Evolutionary conservation across 148 eudicot species (phyloP), one percentile per base, ranked within the genome.

Genomic region (Fagopyrum tataricum): DNA sequence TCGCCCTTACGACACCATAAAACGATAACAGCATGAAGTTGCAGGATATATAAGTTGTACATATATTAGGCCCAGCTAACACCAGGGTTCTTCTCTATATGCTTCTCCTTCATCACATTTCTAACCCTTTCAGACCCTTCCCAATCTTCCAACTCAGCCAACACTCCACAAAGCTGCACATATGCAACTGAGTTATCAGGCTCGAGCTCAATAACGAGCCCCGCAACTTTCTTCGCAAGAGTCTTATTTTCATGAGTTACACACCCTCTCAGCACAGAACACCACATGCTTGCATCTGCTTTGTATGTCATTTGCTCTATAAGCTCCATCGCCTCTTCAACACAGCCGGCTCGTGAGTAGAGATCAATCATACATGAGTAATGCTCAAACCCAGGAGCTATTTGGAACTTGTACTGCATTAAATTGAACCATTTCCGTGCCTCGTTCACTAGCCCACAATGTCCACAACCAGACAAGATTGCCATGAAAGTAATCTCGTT

Each of bases 351-450:
- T 47, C 96, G 75, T 15, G 96, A 84, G 73, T 87, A 81, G 74
- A 95, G 93, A 87, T 91, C 97, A 46, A 95, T 80, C 93, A 95
- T 90, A 81, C 97, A 95, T 43, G 97, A 83, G 76, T 88, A 95
- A 56, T 95, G 99, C 78, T 90, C 97, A 70, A 84, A 86, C 58
- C 82, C 82, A 5, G 96, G 97, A 49, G 81, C 78, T 55, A 91
- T 78, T 48, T 79, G 75, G 75, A 91, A 87, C 13, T 82, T 73
- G 10, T 76, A 72, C 72, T 85, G 90, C 99, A 95, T 91, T 51
- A 74, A 48, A 11, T 77, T 56, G 79, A 95, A 95, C 97, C 92
- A 91, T 48, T 90, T 88, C 39, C 78, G 74, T 6, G 90, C 99
- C 79, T 91, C 97, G 49, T 87, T 87, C 12, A 91, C 83, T n/a